Conservation (phyloP, 768 basidiomycete genomes). For the Boletus vinaceobasis region DNA sequence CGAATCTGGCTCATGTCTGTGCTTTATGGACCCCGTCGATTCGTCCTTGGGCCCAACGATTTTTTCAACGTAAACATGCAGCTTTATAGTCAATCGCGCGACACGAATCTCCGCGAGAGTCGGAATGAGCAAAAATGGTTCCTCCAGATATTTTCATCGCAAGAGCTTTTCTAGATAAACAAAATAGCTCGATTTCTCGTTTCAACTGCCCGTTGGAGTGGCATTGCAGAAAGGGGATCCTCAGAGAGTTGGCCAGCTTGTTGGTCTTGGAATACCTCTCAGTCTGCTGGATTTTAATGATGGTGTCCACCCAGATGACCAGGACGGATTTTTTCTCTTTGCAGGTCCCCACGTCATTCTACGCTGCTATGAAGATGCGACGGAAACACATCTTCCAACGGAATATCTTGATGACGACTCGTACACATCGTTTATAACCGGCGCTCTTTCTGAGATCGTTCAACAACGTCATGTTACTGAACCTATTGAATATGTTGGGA, state of each 20-base stretch:
- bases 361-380: constrained; percentile 4
- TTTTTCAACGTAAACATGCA: too few relatives aligned
- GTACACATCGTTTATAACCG: not conserved
- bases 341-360: constrained; percentile 9
- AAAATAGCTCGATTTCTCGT: not conserved
- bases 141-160: not conserved
- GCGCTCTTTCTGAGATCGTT: not conserved
- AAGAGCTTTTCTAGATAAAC: constrained; percentile 3
- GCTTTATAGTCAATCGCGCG: too few relatives aligned
- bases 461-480: not conserved
- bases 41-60: too few relatives aligned
- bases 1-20: constrained; percentile 24
- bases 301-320: not conserved
- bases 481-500: not conserved
- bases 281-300: not conserved
- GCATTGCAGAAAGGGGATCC: not conserved
- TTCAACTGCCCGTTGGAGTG: not conserved
- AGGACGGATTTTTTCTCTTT: constrained; percentile 4
- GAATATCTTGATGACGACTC: not conserved
- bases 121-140: not conserved
- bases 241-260: not conserved
- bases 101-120: not conserved
- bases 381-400: not conserved
- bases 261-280: not conserved
- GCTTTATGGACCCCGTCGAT: constrained; percentile 6